A percentile compares a stretch with the other conserved stretches of the same genome.
These are phyloP conservation scores for Iodosphaeria phyllophila DNA, from an alignment of 2,329 filamentous ascomycete species.

Conservation along the genomic window DNA sequence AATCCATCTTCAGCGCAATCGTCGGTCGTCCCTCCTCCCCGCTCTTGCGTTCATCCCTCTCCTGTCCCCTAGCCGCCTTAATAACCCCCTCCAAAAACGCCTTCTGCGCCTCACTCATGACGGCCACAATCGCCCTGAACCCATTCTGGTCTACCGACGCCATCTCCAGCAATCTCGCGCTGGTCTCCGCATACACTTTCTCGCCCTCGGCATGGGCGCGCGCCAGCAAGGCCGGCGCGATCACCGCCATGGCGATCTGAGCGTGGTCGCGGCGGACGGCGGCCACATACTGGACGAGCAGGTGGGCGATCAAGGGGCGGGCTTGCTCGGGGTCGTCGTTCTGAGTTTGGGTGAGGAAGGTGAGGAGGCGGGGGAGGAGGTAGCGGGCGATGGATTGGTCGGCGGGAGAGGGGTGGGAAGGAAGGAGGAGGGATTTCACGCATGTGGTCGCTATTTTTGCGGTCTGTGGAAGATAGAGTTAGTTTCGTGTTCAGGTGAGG, in stretches of 20 bases:
- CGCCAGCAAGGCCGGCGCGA: conserved; percentile 60
- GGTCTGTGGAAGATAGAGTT: conserved; percentile 28
- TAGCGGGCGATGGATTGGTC: conserved; percentile 59
- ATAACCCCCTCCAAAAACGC: conserved; percentile 64
- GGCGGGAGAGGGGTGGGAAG: conserved; percentile 39
- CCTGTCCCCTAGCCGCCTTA: conserved; percentile 29
- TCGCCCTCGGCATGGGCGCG: conserved; percentile 48
- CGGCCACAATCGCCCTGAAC: conserved; percentile 58
- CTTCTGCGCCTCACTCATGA: conserved; percentile 52
- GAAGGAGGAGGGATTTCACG: conserved; percentile 63
- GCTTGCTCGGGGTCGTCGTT: conserved; percentile 67
- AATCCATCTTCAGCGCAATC: conserved; percentile 92
- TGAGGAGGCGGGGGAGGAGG: conserved; percentile 55
- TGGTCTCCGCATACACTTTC: conserved; percentile 51
- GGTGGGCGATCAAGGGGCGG: conserved; percentile 50
- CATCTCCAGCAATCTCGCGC: conserved; percentile 59
- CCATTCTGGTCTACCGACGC: conserved; percentile 53
- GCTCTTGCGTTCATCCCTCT: conserved; percentile 19
- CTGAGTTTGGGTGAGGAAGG: conserved; percentile 51
- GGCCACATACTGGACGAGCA: conserved; percentile 53
- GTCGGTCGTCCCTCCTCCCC: conserved; percentile 44
- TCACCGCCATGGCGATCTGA: conserved; percentile 48
- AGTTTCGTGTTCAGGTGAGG: conserved; percentile 5
- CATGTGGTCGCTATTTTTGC: conserved; percentile 84
- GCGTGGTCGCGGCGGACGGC: conserved; percentile 25